phyloP scores from a whole-genome alignment of 129 eudicot species.

The carrot (Daucus carota) region DH1_v3.0 NC_030384.2:21117501-21118000 shows the following conservation, averaged over 20 bases:
- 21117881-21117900: neutral
- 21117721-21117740: constrained; percentile 1
- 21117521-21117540: neutral
- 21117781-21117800: constrained; percentile 20
- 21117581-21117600: neutral
- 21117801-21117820: constrained; percentile 7
- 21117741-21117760: neutral
- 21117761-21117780: neutral
- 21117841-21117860: constrained; percentile 4
- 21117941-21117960: constrained; percentile 25
- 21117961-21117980: constrained; percentile 14
- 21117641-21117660: constrained; percentile 19
- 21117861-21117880: neutral
- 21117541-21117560: constrained; percentile 13
- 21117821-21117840: constrained; percentile 7
- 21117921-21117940: constrained; percentile 14
- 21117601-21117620: neutral
- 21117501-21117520: constrained; percentile 15
- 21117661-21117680: constrained; percentile 24
- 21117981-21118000: neutral
- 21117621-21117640: constrained; percentile 11
- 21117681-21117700: neutral
- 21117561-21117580: neutral
- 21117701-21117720: neutral
- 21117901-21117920: constrained; percentile 1